Base-by-base conservation (phyloP, 352 stramenopile species). In the Heterotrichella gracilis region DNA sequence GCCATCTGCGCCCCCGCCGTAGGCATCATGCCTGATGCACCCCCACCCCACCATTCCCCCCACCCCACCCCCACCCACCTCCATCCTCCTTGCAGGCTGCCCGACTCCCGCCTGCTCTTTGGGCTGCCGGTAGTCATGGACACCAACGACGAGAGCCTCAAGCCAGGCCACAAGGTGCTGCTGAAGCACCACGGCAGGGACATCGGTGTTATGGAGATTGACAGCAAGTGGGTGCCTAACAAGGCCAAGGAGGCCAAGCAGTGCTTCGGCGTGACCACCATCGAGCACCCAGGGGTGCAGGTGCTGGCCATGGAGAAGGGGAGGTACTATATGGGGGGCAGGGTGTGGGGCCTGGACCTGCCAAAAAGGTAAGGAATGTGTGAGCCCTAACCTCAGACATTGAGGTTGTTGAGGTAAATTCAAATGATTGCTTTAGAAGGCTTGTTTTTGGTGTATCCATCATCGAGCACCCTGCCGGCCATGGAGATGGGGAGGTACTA, bases 51-150 rank as follows among this genome's bases (percentile, higher is more conserved):
- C n/a, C n/a, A n/a, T n/a, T n/a, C n/a, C n/a, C n/a, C n/a, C n/a
- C n/a, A n/a, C n/a, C n/a, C n/a, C n/a, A n/a, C n/a, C n/a, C n/a
- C n/a, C n/a, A n/a, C n/a, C n/a, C n/a, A n/a, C n/a, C n/a, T n/a
- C n/a, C n/a, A n/a, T n/a, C n/a, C n/a, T n/a, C n/a, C n/a, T n/a
- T n/a, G n/a, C n/a, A n/a, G n/a, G 14, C 77, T 92, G 53, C 76
- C 80, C 2, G 80, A 85, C 73, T n/a, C n/a, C n/a, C 74, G 72
- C 13, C 81, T 83, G 40, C 80, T 92, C 69, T 90, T 89, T 70
- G 82, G 82, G 69, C 77, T 90, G 67, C 84, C 84, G 13, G 82
- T 92, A 21, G 81, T 90, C 21, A 87, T 89, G 64, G 84, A 92
- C 75, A n/a, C n/a, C n/a, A 90, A 82, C 9, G 77, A 87, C 73